Percentiles rank a stretch among this genome's conserved stretches.
phyloP scores from a whole-genome alignment of 164 flowering plant species.

The Malania oleifera region DNA sequence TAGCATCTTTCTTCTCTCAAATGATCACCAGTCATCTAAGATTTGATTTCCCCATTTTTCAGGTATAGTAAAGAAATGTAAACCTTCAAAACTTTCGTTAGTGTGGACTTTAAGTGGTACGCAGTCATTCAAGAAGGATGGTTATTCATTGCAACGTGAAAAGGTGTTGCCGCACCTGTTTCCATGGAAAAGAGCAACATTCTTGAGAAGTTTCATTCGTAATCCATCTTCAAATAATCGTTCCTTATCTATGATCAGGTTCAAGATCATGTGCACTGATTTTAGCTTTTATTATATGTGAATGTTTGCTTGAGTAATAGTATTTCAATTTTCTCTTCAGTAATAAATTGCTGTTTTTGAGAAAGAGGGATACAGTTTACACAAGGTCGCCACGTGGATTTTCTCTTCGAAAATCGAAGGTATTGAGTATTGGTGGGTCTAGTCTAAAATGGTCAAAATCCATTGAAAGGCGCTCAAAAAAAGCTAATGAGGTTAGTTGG shows the following conservation, averaged over 20 bases:
- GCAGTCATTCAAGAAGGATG: constrained; percentile 25
- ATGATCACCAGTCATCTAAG: background rate
- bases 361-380: constrained; percentile 69
- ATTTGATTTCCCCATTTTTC: constrained; percentile 19
- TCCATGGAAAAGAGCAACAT: constrained; percentile 74
- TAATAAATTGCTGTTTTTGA: constrained; percentile 49
- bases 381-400: constrained; percentile 78
- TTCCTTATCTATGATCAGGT: constrained; percentile 54
- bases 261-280: constrained; percentile 5
- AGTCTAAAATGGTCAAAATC: constrained; percentile 96
- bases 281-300: constrained; percentile 6
- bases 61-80: constrained; percentile 31
- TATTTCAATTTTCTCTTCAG: constrained; percentile 25
- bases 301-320: background rate
- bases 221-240: constrained; percentile 23
- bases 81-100: constrained; percentile 40
- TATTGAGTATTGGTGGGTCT: constrained; percentile 70
- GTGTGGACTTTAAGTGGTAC: constrained; percentile 65
- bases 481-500: constrained; percentile 73
- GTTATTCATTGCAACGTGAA: constrained; percentile 19
- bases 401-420: constrained; percentile 78
- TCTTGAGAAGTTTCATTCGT: constrained; percentile 35
- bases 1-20: background rate
- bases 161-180: constrained; percentile 44
- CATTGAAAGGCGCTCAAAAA: constrained; percentile 68